phyloP scores from a whole-genome alignment of 768 basidiomycete genomes.

The Leccinum rimulosum region DNA sequence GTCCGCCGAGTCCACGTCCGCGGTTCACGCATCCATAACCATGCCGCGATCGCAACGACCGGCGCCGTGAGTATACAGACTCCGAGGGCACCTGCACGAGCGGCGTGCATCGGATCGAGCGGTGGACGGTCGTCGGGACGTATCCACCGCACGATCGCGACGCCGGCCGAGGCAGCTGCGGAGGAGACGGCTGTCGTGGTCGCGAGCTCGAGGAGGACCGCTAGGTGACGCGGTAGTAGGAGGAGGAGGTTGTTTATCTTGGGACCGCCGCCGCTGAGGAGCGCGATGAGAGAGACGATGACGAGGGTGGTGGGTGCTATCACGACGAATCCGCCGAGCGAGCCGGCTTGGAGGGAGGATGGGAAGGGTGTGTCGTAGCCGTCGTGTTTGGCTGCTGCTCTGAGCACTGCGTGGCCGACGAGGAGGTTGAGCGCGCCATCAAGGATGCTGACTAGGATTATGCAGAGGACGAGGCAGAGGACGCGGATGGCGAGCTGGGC shows the following conservation, averaged over 20 bases:
- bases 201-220: slow-evolving; percentile 11
- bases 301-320: slow-evolving; percentile 8
- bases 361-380: slow-evolving; percentile 11
- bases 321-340: slow-evolving; percentile 15
- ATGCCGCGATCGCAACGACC: slow-evolving; percentile 5
- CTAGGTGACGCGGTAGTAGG: background rate
- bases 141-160: background rate
- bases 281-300: background rate
- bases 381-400: slow-evolving; percentile 5
- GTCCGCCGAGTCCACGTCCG: slow-evolving; percentile 2
- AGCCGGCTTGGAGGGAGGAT: slow-evolving; percentile 11
- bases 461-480: slow-evolving; percentile 3
- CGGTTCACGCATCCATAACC: slow-evolving; percentile 2
- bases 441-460: slow-evolving; percentile 4
- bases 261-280: slow-evolving; percentile 4
- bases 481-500: slow-evolving; percentile 10
- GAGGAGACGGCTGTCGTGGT: slow-evolving; percentile 9
- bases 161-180: slow-evolving; percentile 14
- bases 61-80: slow-evolving; percentile 9
- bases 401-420: slow-evolving; percentile 15
- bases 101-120: slow-evolving; percentile 13
- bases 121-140: background rate
- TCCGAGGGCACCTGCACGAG: slow-evolving; percentile 15
- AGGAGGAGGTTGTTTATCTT: background rate
- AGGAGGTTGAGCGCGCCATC: slow-evolving; percentile 10